Base-by-base conservation (phyloP, 1,284 basidiomycete species). In the Cryptococcus maquisensis region DNA sequence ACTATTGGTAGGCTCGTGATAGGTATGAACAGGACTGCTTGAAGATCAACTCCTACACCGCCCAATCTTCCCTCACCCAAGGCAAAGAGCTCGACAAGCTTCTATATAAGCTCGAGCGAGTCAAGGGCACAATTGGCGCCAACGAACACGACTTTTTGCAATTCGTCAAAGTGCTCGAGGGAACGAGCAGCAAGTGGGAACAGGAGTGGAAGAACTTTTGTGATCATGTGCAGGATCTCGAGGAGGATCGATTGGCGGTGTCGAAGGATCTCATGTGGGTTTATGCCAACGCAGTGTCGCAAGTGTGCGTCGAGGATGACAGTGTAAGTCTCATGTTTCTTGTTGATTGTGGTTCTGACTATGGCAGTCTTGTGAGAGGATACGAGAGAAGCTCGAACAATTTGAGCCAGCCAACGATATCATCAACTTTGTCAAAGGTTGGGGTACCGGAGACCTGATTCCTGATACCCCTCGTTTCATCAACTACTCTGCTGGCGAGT, bases 231-330 rank as follows among this genome's bases (percentile, higher is more conserved):
- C 96, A 99, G 77, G 95, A 99, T 77, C 74, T 96, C 45, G 95
- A 99, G 72, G 94, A 98, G 68, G 88, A 95, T 59, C 83, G 96
- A 15, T 79, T 96, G 70, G 90, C 93, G 60, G 90, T 96, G 69
- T 86, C 89, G 78, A 97, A 96, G 78, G 89, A 94, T 72, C 90
- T 91, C 63, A 81, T 96, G 72, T 99, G 95, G 95, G 85, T 86
- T 32, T 97, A 91, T 72, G 93, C 95, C 2, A 99, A 99, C 74
- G 86, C 88, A 1, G 86, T 98, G 20, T 96, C 93, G 4, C 90
- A 90, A 7, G 89, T 97, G 24, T 98, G 96, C 68, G 94, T 99
- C 13, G 81, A 86, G 20, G 95, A 98, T 70, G 96, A 98, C 71
- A 91, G 96, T 82, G 91, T 91, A 67, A 62, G 86, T 80, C 15